Base-by-base conservation (phyloP, 2,329 filamentous ascomycete species). In the Lachnum nothofagi region DNA sequence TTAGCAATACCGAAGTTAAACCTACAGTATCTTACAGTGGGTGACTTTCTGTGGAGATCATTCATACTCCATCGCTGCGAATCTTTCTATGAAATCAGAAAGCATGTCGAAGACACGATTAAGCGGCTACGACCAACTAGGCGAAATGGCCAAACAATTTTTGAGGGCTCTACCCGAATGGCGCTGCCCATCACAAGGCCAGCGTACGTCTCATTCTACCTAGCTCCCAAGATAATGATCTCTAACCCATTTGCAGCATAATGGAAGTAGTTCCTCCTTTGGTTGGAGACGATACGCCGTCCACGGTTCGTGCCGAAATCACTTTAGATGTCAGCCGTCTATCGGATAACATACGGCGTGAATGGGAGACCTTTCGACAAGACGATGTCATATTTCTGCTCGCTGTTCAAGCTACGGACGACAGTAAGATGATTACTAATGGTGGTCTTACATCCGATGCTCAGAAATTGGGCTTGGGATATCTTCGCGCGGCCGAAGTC, bases 21-120 rank as follows among this genome's bases (percentile, higher is more conserved):
- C 60, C 73, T 98, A 23, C 93, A 98, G 64, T 98, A 98, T 67
- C 75, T 98, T 12, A 95, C 91, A 2, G 82, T 95, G 43, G 90
- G 90, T 2, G 93, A 98, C 67, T 98, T 98, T 60, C 71, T 98
- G n/a, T 98, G 91, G 90, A 81, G 94, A 54, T 90, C 91, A 0
- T 85, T 97, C 61, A 77, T 94, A 12, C 73, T 98, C 7, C 93
- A 95, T 65, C 83, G 91, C 34, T 87, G 85, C 50, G 93, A 98
- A 67, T 80, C 91, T 0, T 96, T 97, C 65, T 97, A 94, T 66
- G 88, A 89, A 52, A 91, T 98, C 51, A 82, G 90, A 39, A 91
- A 90, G 62, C 89, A 98, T 64, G 82, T 98, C 49, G 89, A 95
- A 64, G 80, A 88, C 41, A 82, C 86, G 5, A 65, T 97, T 43